These are phyloP conservation scores for Ceratobasidium sp. DNA, from an alignment of 1,284 basidiomycete genomes.

Conservation along the genomic window DNA sequence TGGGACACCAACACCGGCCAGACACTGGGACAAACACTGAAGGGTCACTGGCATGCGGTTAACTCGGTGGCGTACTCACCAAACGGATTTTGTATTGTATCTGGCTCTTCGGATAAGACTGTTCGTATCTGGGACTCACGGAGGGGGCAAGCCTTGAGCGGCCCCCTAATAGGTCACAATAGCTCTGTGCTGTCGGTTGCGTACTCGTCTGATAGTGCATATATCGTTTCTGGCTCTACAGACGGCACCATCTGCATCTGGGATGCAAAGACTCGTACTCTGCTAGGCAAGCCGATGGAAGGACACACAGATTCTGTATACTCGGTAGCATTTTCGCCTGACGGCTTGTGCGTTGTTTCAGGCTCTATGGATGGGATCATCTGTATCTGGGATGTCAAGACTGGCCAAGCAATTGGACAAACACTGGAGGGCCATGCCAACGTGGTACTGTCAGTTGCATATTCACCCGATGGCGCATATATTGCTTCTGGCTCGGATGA, in stretches of 20 bases:
- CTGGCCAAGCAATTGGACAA: neutral
- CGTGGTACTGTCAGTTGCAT: neutral
- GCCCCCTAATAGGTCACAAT: neutral
- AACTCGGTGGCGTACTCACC: conserved; percentile 7
- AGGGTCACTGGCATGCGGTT: neutral
- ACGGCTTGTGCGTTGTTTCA: neutral
- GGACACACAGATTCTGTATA: neutral
- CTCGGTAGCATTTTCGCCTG: neutral
- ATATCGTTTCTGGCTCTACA: neutral
- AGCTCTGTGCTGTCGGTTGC: neutral
- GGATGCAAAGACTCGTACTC: conserved; percentile 23
- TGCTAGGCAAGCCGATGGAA: neutral
- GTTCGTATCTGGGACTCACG: neutral
- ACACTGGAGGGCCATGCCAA: neutral
- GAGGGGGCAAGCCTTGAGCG: neutral
- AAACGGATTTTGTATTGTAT: neutral
- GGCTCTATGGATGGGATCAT: conserved; percentile 32
- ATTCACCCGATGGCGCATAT: neutral
- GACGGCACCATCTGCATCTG: neutral
- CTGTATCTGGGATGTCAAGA: conserved; percentile 44
- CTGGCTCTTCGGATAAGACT: neutral
- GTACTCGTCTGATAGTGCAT: neutral
- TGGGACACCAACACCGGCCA: conserved; percentile 32
- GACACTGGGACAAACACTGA: neutral
- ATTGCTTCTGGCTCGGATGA: neutral